phyloP scores from a whole-genome alignment of 1,139 yeast species.

The Martiniozyma asiatica region DNA sequence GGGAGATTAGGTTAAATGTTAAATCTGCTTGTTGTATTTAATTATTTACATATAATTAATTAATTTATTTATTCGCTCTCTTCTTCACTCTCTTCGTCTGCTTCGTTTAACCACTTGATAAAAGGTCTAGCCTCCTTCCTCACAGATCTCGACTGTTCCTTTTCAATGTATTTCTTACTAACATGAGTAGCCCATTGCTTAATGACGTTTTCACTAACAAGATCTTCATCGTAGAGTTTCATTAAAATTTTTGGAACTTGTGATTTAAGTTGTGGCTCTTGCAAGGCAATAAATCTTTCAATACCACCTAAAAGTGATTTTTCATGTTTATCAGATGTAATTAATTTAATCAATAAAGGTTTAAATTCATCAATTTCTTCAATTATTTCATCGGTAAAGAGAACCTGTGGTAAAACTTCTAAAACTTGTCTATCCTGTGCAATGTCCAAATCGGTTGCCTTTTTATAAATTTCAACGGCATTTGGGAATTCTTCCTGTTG shows the following conservation, averaged over 20 bases:
- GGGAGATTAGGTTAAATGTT: too few species aligned
- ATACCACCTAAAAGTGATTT: slow-evolving; percentile 89
- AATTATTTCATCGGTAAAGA: slow-evolving; percentile 71
- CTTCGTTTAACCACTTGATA: slow-evolving; percentile 87
- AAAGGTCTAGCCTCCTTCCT: slow-evolving; percentile 95
- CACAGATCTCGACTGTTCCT: slow-evolving; percentile 84
- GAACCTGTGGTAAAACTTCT: slow-evolving; percentile 83
- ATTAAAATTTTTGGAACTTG: slow-evolving; percentile 72
- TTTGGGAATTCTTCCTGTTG: slow-evolving; percentile 48
- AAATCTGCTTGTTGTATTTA: too few species aligned
- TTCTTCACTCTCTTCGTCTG: slow-evolving; percentile 63
- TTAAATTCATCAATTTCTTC: slow-evolving; percentile 65
- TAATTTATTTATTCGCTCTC: too few species aligned
- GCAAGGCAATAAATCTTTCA: slow-evolving; percentile 83
- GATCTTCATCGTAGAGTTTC: slow-evolving; percentile 70
- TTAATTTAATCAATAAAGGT: slow-evolving; percentile 71
- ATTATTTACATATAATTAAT: too few species aligned
- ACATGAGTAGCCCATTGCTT: slow-evolving; percentile 84
- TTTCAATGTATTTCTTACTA: slow-evolving; percentile 87
- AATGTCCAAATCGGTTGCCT: slow-evolving; percentile 71
- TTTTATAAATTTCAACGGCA: slow-evolving; percentile 87
- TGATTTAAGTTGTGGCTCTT: slow-evolving; percentile 64
- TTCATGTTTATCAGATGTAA: slow-evolving; percentile 58
- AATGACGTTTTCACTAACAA: slow-evolving; percentile 73
- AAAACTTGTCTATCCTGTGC: slow-evolving; percentile 64